phyloP scores from a whole-genome alignment of 129 eudicot genomes.

The Kitagawia praeruptora region DNA sequence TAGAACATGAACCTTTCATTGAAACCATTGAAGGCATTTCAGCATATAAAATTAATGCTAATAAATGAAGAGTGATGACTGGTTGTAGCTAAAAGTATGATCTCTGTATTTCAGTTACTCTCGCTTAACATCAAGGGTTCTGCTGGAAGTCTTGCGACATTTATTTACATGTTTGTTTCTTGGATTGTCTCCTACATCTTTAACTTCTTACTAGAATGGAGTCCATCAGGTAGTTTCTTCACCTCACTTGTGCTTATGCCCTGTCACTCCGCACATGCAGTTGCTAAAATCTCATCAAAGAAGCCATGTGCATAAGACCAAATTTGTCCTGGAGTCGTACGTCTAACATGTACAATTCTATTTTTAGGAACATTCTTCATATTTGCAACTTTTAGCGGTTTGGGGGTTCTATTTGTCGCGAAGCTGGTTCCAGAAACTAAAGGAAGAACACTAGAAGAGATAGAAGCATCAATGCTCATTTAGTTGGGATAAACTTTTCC shows the following conservation, averaged over 20 bases:
- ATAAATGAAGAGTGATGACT: not conserved
- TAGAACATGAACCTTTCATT: no score
- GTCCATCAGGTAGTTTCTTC: slow-evolving; percentile 15
- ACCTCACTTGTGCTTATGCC: not conserved
- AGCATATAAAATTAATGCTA: not conserved
- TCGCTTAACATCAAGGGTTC: slow-evolving; percentile 22
- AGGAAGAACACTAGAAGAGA: slow-evolving; percentile 65
- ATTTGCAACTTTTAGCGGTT: slow-evolving; percentile 19
- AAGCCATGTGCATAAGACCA: not conserved
- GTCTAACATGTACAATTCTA: not conserved
- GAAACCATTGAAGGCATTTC: no score
- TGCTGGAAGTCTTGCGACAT: slow-evolving; percentile 18
- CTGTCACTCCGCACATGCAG: not conserved
- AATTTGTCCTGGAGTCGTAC: not conserved
- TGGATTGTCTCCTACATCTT: slow-evolving; percentile 18
- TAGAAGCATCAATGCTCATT: slow-evolving; percentile 32
- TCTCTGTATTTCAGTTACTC: slow-evolving; percentile 11
- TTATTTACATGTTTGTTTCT: slow-evolving; percentile 1
- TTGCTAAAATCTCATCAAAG: not conserved
- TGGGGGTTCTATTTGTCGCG: slow-evolving; percentile 14
- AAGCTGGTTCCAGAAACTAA: slow-evolving; percentile 69
- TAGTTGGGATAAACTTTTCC: not conserved
- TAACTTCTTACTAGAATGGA: slow-evolving; percentile 24
- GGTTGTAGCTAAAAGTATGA: not conserved
- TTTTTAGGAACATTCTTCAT: slow-evolving; percentile 34